phyloP scores from a whole-genome alignment of 495 filamentous ascomycete genomes.

The Arthonia radiata region DNA sequence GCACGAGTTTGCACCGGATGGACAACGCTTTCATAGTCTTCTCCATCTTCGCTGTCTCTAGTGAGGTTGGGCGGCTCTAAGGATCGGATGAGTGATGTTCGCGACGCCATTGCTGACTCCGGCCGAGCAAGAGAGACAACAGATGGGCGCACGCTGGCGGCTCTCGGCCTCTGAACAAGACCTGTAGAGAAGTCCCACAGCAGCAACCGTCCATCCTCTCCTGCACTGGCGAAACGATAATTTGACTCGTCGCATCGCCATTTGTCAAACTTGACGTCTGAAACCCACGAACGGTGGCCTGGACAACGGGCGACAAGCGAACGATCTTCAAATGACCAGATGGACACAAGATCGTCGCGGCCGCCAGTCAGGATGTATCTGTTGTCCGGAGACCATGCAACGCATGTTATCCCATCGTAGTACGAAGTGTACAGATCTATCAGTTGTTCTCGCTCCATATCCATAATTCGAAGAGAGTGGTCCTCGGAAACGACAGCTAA shows the following conservation, averaged over 20 bases:
- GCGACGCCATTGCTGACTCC: conserved; percentile 16
- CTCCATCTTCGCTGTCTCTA: conserved; percentile 12
- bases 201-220: conserved; percentile 71
- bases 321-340: conserved; percentile 71
- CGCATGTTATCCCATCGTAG: conserved; percentile 76
- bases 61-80: conserved; percentile 39
- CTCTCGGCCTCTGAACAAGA: conserved; percentile 77
- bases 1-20: conserved; percentile 64
- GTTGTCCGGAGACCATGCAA: conserved; percentile 94
- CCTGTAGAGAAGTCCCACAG: conserved; percentile 96
- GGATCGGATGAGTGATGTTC: conserved; percentile 24
- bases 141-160: conserved; percentile 27
- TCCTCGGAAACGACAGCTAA: conserved; percentile 88
- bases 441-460: conserved; percentile 72
- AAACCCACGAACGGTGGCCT: conserved; percentile 89
- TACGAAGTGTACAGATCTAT: conserved; percentile 71
- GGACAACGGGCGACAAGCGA: conserved; percentile 78
- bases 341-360: conserved; percentile 82
- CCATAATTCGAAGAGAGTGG: conserved; percentile 65
- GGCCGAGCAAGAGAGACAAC: conserved; percentile 7
- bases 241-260: conserved; percentile 90
- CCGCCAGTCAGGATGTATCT: conserved; percentile 89
- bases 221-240: conserved; percentile 87
- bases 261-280: conserved; percentile 74
- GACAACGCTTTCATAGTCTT: conserved; percentile 23